A percentile compares a stretch with the other conserved stretches of the same genome.
Conservation (phyloP, 129 eudicot genomes). For the Escallonia herrerae region DNA sequence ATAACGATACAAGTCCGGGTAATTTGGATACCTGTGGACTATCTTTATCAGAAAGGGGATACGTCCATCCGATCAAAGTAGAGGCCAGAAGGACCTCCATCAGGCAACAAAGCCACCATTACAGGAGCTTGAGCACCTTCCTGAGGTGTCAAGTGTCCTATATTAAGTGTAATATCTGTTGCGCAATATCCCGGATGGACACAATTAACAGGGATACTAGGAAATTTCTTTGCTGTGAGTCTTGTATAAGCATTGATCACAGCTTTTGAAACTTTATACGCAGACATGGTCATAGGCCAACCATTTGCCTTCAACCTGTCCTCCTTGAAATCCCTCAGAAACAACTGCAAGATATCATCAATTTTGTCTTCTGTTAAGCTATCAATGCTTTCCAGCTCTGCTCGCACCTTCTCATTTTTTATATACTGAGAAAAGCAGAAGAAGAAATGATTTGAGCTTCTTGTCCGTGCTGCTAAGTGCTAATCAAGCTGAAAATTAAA, state of each 20-base stretch:
- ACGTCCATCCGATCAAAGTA: conserved; percentile 9
- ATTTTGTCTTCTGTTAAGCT: conserved; percentile 13
- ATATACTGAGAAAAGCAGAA: conserved; percentile 4
- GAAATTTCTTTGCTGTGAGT: conserved; percentile 1
- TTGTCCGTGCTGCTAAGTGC: neutral
- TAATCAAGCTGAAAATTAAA: no score
- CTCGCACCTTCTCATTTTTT: conserved; percentile 8
- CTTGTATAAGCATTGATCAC: conserved; percentile 15
- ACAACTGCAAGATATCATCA: conserved; percentile 9
- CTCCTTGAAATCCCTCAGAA: conserved; percentile 12
- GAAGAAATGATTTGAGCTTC: neutral
- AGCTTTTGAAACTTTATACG: conserved; percentile 17
- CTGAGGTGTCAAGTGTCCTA: conserved; percentile 20
- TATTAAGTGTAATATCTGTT: conserved; percentile 24
- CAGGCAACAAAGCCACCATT: conserved; percentile 19
- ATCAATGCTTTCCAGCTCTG: conserved; percentile 1
- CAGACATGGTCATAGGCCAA: conserved; percentile 15
- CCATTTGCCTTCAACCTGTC: conserved; percentile 10
- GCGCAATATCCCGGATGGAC: conserved; percentile 28
- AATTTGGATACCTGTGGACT: no score
- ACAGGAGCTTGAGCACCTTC: conserved; percentile 26
- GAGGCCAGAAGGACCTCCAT: conserved; percentile 16
- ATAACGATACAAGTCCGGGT: no score
- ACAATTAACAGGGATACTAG: neutral
- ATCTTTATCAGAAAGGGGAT: neutral